These are phyloP conservation scores for Bipolaris zeicola DNA, from an alignment of 2,329 filamentous ascomycete genomes.

Conservation along the genomic window DNA sequence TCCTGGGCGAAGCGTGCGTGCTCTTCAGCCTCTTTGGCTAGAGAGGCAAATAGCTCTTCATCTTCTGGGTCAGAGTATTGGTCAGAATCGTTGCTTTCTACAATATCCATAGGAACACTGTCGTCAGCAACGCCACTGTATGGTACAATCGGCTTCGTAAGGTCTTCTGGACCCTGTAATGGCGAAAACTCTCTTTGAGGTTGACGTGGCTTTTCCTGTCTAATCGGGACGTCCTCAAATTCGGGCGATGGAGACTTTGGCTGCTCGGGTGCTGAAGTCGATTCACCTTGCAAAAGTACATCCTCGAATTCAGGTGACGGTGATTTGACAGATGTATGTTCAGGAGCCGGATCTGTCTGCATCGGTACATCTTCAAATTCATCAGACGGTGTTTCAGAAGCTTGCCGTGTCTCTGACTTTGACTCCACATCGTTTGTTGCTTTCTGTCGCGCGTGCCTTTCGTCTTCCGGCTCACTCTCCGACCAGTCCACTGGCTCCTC, in stretches of 20 bases:
- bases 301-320: constrained; percentile 60
- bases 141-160: constrained; percentile 38
- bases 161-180: constrained; percentile 36
- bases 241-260: constrained; percentile 54
- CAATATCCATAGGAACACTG: constrained; percentile 29
- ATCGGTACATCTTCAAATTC: constrained; percentile 58
- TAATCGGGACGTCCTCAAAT: constrained; percentile 57
- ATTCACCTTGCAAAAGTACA: constrained; percentile 39
- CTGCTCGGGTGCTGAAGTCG: constrained; percentile 8
- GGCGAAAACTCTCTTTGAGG: constrained; percentile 33
- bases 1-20: constrained; percentile 90
- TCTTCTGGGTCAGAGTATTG: constrained; percentile 82
- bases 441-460: constrained; percentile 11
- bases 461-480: constrained; percentile 55
- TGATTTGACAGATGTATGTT: constrained; percentile 42
- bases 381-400: constrained; percentile 51
- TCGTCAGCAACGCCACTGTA: constrained; percentile 42
- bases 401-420: constrained; percentile 36
- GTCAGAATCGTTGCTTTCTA: constrained; percentile 39
- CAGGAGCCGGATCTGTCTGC: constrained; percentile 3
- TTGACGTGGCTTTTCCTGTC: constrained; percentile 14
- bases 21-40: constrained; percentile 90
- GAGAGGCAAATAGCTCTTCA: constrained; percentile 82
- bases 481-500: constrained; percentile 58
- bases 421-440: not conserved